Conservation (phyloP, 345 rosid genomes). For the Camelina neglecta region DNA sequence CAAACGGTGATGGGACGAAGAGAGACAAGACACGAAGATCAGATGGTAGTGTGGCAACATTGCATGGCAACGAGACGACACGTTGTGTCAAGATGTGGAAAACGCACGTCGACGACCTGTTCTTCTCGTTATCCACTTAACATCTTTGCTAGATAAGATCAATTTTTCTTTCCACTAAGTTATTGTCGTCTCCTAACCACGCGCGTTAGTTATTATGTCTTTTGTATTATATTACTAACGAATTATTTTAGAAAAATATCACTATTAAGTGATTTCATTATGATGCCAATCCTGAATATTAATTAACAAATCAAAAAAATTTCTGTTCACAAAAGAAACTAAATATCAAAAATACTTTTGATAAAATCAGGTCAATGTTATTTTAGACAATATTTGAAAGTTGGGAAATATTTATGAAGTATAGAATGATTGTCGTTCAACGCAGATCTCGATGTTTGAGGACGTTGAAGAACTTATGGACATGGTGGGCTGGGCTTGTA, state of each 20-base stretch:
- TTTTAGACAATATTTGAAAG: background rate
- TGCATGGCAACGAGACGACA: constrained; percentile 54
- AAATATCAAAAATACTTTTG: background rate
- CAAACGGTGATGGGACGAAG: constrained; percentile 36
- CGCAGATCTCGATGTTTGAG: too few species aligned
- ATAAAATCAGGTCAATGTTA: background rate
- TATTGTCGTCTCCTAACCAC: constrained; percentile 13
- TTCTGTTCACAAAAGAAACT: background rate
- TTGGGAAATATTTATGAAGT: background rate
- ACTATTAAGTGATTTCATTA: background rate
- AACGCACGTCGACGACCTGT: constrained; percentile 18
- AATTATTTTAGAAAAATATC: background rate
- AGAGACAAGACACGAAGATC: constrained; percentile 33
- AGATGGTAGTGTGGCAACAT: constrained; percentile 43
- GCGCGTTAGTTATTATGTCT: background rate
- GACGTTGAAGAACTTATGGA: too few species aligned
- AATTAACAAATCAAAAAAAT: background rate
- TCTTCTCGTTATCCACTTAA: constrained; percentile 12
- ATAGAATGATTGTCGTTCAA: background rate
- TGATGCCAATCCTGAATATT: background rate
- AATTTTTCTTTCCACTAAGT: constrained; percentile 11
- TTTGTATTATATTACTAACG: background rate
- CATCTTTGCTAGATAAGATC: constrained; percentile 39
- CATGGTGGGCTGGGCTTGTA: too few species aligned
- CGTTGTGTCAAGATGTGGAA: constrained; percentile 40